These are phyloP conservation scores for Lactarius pseudohatsudake DNA, from an alignment of 768 basidiomycete species.

Conservation along the genomic window DNA sequence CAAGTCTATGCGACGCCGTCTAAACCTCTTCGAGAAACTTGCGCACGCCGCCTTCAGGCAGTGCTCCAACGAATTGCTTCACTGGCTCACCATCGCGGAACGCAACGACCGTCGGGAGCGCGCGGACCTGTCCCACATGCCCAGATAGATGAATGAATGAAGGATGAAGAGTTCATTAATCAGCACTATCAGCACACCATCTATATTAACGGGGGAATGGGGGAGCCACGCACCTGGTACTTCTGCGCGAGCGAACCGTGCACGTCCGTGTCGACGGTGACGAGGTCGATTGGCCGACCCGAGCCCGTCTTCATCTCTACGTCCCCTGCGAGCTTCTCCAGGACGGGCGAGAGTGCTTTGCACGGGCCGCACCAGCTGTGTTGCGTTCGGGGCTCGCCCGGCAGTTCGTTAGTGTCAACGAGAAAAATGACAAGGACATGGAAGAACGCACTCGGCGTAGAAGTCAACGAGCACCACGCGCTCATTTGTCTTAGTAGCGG, in stretches of 20 bases:
- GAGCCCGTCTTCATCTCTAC: constrained; percentile 46
- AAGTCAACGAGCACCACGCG: constrained; percentile 74
- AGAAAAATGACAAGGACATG: not conserved
- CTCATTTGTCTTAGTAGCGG: constrained; percentile 40
- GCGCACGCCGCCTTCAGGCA: constrained; percentile 34
- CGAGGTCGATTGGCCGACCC: constrained; percentile 62
- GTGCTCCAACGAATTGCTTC: constrained; percentile 55
- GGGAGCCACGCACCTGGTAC: constrained; percentile 45
- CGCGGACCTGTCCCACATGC: constrained; percentile 49
- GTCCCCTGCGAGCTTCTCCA: constrained; percentile 57
- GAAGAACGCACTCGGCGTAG: constrained; percentile 65
- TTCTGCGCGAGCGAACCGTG: constrained; percentile 50
- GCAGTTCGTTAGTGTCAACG: no score
- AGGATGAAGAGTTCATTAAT: not conserved
- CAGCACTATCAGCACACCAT: constrained; percentile 1
- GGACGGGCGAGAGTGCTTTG: constrained; percentile 65
- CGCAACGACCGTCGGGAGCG: constrained; percentile 79
- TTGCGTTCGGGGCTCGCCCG: no score
- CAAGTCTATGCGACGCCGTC: not conserved
- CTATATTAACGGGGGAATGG: constrained; percentile 1
- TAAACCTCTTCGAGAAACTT: constrained; percentile 33
- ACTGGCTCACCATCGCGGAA: constrained; percentile 63
- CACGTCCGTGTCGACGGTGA: constrained; percentile 66
- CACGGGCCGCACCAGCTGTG: constrained; percentile 80
- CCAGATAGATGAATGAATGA: not conserved